Base-by-base conservation (phyloP, 1,284 basidiomycete species). In the Rhodotorula sp. region DNA sequence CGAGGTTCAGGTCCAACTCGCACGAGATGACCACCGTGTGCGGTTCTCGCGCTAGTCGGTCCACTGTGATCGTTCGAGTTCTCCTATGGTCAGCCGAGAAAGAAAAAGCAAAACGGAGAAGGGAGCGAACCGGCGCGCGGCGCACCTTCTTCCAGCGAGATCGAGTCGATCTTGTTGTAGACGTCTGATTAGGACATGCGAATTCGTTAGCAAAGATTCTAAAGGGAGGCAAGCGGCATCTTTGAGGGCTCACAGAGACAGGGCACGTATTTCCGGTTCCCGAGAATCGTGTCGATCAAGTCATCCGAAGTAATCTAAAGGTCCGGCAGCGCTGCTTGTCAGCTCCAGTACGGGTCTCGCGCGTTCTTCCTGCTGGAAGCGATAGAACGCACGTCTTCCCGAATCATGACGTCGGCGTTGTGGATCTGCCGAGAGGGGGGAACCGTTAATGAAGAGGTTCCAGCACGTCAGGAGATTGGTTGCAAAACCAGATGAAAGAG, bases 231-330 rank as follows among this genome's bases (percentile, higher is more conserved):
- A 16, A 16, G 8, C 5, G 8, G 8, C 5, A 5, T 34, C 50
- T 2, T 14, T 14, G n/a, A 15, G 28, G 16, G 8, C 38, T 45
- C 43, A 52, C 52, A 95, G 86, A 85, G 74, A 60, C 93, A 95
- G 12, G 93, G 93, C 3, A 97, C 87, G 79, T 98, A 99, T 86
- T 97, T 97, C 74, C 95, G 87, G 81, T 75, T 79, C 86, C 92
- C 93, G 67, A 98, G 91, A 26, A 99, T 85, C 16, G 97, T 93
- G 79, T 99, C 95, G 78, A 98, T 97, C 79, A 98, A 97, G 80
- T 98, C 93, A 81, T 99, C 95, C 3, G 91, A 93, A 5, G 92
- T 92, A 75, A 97, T 93, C 92, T 95, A n/a, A n/a, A n/a, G n/a
- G n/a, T n/a, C n/a, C 58, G 52, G 26, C 61, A 72, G 56, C 65